These are phyloP conservation scores for Spongiforma sp. DNA, from an alignment of 1,284 basidiomycete genomes.

Conservation along the genomic window DNA sequence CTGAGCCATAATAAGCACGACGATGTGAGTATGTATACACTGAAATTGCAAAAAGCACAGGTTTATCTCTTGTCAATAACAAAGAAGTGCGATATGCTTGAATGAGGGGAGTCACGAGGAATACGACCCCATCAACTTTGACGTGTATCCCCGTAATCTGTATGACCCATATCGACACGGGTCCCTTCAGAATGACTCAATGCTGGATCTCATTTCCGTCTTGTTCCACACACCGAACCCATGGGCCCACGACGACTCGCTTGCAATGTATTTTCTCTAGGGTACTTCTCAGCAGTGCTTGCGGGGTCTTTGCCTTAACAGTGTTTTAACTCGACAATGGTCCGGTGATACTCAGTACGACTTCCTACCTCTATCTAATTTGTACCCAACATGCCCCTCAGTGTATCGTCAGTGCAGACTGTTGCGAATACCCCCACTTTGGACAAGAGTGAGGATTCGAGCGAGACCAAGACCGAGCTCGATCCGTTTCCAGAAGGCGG, in stretches of 20 bases:
- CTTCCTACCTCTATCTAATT: background rate
- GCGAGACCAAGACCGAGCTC: background rate
- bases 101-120: too few relatives aligned
- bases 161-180: too few relatives aligned
- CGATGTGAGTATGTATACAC: too few relatives aligned
- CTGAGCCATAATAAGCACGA: too few relatives aligned
- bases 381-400: conserved; percentile 15
- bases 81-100: too few relatives aligned
- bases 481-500: conserved; percentile 36
- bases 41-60: too few relatives aligned
- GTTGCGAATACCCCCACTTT: background rate
- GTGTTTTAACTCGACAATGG: background rate
- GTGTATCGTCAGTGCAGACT: conserved; percentile 1
- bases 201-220: background rate
- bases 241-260: background rate
- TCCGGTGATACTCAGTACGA: background rate
- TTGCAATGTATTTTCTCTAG: too few relatives aligned
- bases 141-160: background rate
- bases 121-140: background rate
- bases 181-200: background rate
- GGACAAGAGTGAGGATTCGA: conserved; percentile 1
- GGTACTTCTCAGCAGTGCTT: too few relatives aligned
- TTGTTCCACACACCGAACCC: background rate
- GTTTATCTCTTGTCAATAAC: too few relatives aligned
- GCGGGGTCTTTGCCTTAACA: background rate